Percentiles rank a stretch among this genome's conserved stretches.
Evolutionary conservation across 306 rosid genomes (phyloP).

Genomic region (Rosa lucieae): DNA sequence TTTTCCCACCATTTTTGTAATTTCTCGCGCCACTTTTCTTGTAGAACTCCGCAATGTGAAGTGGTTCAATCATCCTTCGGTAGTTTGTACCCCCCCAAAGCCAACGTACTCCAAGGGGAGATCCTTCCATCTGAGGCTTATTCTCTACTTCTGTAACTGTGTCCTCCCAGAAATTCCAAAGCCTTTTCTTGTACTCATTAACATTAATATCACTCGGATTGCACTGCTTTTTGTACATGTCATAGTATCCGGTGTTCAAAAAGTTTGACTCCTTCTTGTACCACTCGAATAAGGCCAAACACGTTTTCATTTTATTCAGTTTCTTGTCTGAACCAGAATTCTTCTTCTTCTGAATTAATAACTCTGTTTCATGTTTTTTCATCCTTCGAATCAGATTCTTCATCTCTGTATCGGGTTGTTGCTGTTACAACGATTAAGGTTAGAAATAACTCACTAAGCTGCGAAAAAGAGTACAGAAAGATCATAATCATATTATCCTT

Average conservation of each 20-base stretch:
- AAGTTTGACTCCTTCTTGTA: slow-evolving; percentile 46
- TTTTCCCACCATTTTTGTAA: slow-evolving; percentile 17
- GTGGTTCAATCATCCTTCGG: slow-evolving; percentile 69
- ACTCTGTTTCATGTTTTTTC: neutral
- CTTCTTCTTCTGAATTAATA: slow-evolving; percentile 4
- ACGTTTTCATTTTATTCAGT: slow-evolving; percentile 33
- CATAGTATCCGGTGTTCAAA: slow-evolving; percentile 46
- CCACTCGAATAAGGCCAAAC: slow-evolving; percentile 54
- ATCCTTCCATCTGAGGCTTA: slow-evolving; percentile 49
- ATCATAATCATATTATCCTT: neutral
- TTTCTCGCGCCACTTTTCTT: neutral
- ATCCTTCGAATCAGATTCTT: slow-evolving; percentile 3
- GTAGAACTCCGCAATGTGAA: slow-evolving; percentile 54
- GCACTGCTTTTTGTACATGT: slow-evolving; percentile 35
- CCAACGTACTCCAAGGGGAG: slow-evolving; percentile 29
- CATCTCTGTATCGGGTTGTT: neutral
- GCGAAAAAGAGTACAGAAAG: neutral
- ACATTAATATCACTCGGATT: slow-evolving; percentile 12
- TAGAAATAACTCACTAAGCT: neutral
- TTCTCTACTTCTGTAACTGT: slow-evolving; percentile 42
- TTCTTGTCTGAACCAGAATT: slow-evolving; percentile 25
- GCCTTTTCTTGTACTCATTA: slow-evolving; percentile 14
- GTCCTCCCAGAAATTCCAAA: slow-evolving; percentile 48
- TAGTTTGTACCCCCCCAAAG: slow-evolving; percentile 49
- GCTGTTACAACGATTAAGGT: slow-evolving; percentile 12